A percentile compares a stretch with the other conserved stretches of the same genome.
phyloP scores from a whole-genome alignment of 768 basidiomycete species.

The Symmetrospora coprosmae region DNA sequence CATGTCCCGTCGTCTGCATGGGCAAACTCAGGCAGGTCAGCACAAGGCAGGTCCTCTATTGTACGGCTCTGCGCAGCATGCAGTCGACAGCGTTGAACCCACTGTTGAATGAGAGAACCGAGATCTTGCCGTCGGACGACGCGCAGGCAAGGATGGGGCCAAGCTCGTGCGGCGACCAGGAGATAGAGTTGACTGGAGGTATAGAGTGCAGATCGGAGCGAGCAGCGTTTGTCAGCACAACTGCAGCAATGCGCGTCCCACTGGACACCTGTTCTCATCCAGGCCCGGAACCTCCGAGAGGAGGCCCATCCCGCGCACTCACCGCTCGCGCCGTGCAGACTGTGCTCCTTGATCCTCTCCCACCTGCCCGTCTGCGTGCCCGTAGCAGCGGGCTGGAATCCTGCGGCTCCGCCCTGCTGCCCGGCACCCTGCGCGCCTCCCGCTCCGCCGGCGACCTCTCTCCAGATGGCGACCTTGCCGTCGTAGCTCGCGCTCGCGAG shows the following conservation, averaged over 20 bases:
- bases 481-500: slow-evolving; percentile 98
- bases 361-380: slow-evolving; percentile 44
- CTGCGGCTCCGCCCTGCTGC: not conserved
- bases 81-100: slow-evolving; percentile 33
- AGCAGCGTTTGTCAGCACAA: not conserved
- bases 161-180: slow-evolving; percentile 97
- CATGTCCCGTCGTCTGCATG: slow-evolving; percentile 80
- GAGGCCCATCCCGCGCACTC: slow-evolving; percentile 33
- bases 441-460: slow-evolving; percentile 50
- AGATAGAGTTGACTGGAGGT: slow-evolving; percentile 82
- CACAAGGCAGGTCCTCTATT: not conserved
- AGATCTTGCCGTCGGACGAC: slow-evolving; percentile 90
- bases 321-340: slow-evolving; percentile 86
- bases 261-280: not conserved
- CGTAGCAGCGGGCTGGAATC: slow-evolving; percentile 19
- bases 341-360: slow-evolving; percentile 92
- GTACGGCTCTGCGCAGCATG: not conserved
- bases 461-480: slow-evolving; percentile 96
- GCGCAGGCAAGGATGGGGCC: slow-evolving; percentile 94
- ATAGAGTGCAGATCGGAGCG: not conserved
- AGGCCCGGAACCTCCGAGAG: not conserved
- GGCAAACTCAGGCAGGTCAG: not conserved
- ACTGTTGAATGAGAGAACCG: slow-evolving; percentile 95
- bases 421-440: too few species aligned
- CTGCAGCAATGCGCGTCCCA: not conserved